Base-by-base conservation (phyloP, 2,329 filamentous ascomycete species). In the Sarocladium strictum region DNA sequence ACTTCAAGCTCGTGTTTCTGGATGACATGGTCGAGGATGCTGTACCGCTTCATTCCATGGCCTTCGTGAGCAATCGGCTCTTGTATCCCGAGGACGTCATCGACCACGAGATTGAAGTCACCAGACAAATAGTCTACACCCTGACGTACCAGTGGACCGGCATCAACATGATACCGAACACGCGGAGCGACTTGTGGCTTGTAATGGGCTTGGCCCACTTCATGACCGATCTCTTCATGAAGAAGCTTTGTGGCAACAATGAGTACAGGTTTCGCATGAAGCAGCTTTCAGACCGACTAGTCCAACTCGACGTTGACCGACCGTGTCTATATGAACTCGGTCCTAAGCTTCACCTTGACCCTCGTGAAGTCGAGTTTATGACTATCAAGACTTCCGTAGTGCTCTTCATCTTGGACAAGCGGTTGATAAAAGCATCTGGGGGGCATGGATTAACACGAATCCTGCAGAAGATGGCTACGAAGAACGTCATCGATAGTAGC, bases 61-160 rank as follows among this genome's bases (percentile, higher is more conserved):
- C 92, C 0, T 83, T 99, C 29, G 91, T 91, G 71, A 97, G 90
- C 73, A 93, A 81, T 51, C 84, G 90, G 40, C 76, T 99, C 1
- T 80, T 99, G 1, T 96, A 90, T 63, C 88, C 90, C 0, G 85
- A 90, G 59, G 86, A 89, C 29, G 83, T 97, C 33, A 86, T 96
- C 61, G 93, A 99, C 63, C 85, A 86, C 0, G 85, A 96, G 62
- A 84, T 94, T 61, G 84, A 90, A 27, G 87, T 88, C 11, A 95
- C 90, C 3, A 82, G 91, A 57, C 85, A 83, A 54, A 74, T 99
- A 19, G 86, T 95, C 9, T 87, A 94, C 66, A 86, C 91, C 1
- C 76, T 97, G 49, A 90, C 94, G 11, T 89, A 85, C 56, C 94
- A 99, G 67, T 99, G 93, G 88, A 89, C 94, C 59, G 94, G 94